Evolutionary conservation across 257 asterid species (phyloP).

Genomic region (Solanum sitiens): DNA sequence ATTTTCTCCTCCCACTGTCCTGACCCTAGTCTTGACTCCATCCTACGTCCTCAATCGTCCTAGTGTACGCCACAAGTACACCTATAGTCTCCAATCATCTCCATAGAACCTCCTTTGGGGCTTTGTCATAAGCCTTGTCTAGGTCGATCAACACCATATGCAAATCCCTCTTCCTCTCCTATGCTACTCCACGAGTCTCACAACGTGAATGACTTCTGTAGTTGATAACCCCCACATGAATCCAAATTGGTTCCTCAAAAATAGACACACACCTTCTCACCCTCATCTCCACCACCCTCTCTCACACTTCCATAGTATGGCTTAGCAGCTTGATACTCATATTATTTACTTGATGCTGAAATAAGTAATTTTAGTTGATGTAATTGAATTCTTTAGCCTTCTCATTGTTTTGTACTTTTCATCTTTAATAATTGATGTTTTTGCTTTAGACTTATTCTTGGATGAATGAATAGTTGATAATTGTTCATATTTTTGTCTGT

Average conservation of each 20-base stretch:
- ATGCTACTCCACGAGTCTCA: neutral
- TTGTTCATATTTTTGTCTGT: neutral
- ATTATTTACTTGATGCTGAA: neutral
- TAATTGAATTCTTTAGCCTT: neutral
- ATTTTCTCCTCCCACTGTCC: neutral
- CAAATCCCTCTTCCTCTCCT: neutral
- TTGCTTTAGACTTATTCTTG: neutral
- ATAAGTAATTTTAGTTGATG: neutral
- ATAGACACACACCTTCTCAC: neutral
- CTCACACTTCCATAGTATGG: neutral
- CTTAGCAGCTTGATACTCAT: neutral
- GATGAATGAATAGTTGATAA: neutral
- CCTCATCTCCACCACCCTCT: neutral
- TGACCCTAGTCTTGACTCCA: neutral
- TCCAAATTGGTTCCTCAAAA: neutral
- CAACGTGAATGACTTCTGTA: neutral
- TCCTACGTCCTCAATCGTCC: neutral
- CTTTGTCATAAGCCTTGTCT: neutral
- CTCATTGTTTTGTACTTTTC: neutral
- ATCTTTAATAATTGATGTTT: neutral
- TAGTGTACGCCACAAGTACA: neutral
- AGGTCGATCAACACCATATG: neutral
- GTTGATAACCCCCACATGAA: neutral
- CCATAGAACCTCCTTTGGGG: neutral
- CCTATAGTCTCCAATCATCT: neutral